Evolutionary conservation across 768 basidiomycete genomes (phyloP).

Genomic region (Leccinum olivaceopallidum): DNA sequence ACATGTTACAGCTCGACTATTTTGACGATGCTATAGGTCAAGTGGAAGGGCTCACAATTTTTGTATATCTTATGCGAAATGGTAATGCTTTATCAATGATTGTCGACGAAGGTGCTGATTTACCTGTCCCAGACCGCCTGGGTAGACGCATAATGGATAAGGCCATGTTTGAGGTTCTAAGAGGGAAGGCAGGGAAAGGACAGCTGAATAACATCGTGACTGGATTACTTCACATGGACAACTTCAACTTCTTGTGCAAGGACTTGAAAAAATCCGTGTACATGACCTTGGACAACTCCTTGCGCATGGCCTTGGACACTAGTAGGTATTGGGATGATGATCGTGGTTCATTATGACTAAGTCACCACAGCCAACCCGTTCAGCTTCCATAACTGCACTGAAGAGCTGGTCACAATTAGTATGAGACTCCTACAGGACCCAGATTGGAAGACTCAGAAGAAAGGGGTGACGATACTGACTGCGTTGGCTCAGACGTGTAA

Average conservation of each 20-base stretch:
- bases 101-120: conserved; percentile 1
- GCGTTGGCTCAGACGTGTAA: conserved; percentile 22
- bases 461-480: conserved; percentile 23
- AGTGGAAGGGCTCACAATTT: not conserved
- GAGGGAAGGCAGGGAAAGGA: conserved; percentile 3
- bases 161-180: conserved; percentile 16
- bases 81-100: conserved; percentile 8
- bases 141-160: conserved; percentile 9
- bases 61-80: conserved; percentile 20
- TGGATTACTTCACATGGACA: conserved; percentile 11
- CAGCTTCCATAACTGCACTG: not conserved
- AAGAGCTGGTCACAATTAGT: conserved; percentile 12
- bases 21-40: conserved; percentile 25
- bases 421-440: not conserved
- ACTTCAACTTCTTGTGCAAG: too few relatives aligned
- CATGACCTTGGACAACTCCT: too few relatives aligned
- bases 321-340: conserved; percentile 5
- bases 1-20: conserved; percentile 22
- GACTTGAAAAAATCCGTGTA: too few relatives aligned
- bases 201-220: conserved; percentile 18
- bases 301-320: too few relatives aligned
- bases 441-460: conserved; percentile 23
- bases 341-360: too few relatives aligned
- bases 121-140: conserved; percentile 7
- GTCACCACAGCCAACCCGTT: not conserved